Evolutionary conservation across 805 yeast genomes (phyloP), one percentile per base, ranked within the genome.

Genomic region (Isabelozyma gotoi): DNA sequence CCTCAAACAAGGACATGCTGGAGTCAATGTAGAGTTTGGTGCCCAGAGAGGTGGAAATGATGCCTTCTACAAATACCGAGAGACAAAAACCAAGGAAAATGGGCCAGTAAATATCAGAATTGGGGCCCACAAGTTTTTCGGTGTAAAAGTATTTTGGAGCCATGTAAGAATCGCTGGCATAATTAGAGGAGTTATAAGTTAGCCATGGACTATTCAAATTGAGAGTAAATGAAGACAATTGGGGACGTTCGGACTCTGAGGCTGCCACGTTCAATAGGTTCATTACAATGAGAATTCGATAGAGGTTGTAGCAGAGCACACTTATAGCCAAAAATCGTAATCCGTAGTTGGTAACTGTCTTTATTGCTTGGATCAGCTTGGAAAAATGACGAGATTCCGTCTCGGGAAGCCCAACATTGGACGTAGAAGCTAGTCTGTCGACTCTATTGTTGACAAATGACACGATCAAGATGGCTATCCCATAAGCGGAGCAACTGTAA

Each of bases 1-100:
- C 84, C 59, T 87, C 94, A 62, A 86, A 85, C 29, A 86, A 63
- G 0, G 94, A 82, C 49, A 85, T 67, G 0, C 88, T 88, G 12
- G 83, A 76, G 43, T 84, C 91, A 16, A 79, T 74, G 43, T 74
- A 71, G 6, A 88, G 85, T 35, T 68, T 68, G 33, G 48, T 49
- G 7, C 86, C 87, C 43, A 75, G 72, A 7, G 81, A 71, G 19
- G 77, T 79, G 2, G 85, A 71, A 7, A 81, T 68, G 52, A 85
- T 81, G 0, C 88, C 80, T 60, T 87, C 92, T 12, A 81, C 60
- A 41, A 82, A 81, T 55, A 82, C 82, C 52, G 81, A 80, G 18
- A 76, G 57, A 57, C 91, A 84, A 44, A 82, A 66, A 2, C 80
- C 63, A 21, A 80, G 55, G 54, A 80, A 86, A 5, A 74, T 68